Conservation (phyloP, 2,329 filamentous ascomycete genomes). For the Claviceps maximensis region DNA sequence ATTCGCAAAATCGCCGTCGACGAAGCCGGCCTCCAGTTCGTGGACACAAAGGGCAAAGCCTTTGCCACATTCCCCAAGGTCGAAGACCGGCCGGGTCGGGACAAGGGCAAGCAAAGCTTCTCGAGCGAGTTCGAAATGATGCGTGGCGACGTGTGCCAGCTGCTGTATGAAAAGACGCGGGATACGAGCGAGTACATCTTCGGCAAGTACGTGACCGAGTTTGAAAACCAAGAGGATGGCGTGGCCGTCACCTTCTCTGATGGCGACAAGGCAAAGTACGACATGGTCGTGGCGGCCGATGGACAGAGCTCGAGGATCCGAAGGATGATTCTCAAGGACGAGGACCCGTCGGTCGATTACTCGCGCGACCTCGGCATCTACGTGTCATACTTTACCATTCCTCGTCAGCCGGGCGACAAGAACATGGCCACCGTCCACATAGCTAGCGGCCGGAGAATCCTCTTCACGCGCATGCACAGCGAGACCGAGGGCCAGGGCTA, state of each 20-base stretch:
- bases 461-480: constrained; percentile 16
- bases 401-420: constrained; percentile 11
- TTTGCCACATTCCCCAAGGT: constrained; percentile 23
- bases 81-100: constrained; percentile 23
- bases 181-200: constrained; percentile 16
- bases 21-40: constrained; percentile 34
- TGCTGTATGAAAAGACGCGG: constrained; percentile 31
- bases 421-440: constrained; percentile 16
- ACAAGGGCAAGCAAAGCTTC: constrained; percentile 25
- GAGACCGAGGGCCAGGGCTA: constrained; percentile 13
- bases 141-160: constrained; percentile 38
- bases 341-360: constrained; percentile 11
- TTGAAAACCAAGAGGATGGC: constrained; percentile 16
- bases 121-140: constrained; percentile 48
- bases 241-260: constrained; percentile 29
- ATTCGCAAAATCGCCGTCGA: constrained; percentile 26
- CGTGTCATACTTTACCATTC: constrained; percentile 27
- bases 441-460: constrained; percentile 20
- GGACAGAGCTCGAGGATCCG: constrained; percentile 21
- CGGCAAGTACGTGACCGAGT: constrained; percentile 15
- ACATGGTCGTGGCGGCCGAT: constrained; percentile 42
- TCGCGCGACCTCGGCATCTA: constrained; percentile 14
- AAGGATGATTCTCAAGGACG: constrained; percentile 14
- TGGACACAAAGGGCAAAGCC: constrained; percentile 25
- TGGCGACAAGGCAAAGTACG: constrained; percentile 28